Evolutionary conservation across 257 asterid species (phyloP), one percentile per base, ranked within the genome.

Genomic region (Dorcoceras hygrometricum): DNA sequence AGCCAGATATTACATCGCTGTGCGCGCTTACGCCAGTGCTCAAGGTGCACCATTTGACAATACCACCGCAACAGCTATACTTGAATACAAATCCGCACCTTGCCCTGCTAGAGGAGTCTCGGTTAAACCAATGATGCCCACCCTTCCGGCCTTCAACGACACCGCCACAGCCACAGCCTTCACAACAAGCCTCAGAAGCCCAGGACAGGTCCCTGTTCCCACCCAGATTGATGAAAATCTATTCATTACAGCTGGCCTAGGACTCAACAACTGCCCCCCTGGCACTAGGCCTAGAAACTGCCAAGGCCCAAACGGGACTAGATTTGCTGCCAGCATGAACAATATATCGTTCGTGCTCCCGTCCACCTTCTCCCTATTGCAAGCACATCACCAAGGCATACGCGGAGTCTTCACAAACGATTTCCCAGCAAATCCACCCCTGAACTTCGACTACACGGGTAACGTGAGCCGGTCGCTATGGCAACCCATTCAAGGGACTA

Each of bases 261-360:
- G 97, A 59, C 89, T 90, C 70, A 78, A 77, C 36, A 82, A 69
- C 8, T 93, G 97, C 69, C 88, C 96, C 1, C 73, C 60, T 0
- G 88, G 95, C 7, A 62, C 87, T 39, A 65, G 80, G 10, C 32
- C 81, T 8, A 57, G 70, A 27, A 84, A 66, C 56, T 93, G 99
- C 59, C 97, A 90, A 68, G 98, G 96, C 2, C 98, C 98, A 0
- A 93, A 88, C 4, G 95, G 94, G 9, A 93, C 95, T 0, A 90
- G 98, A 2, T 86, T 93, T 29, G 23, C 96, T 2, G 95, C 96
- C 8, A 86, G 97, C 83, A 89, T 92, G 98, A 92, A 92, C 82
- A 92, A 92, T 14, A 80, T 75, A 0, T 93, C 98, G 0, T 93
- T 93, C 14, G 86, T 82, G 24, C 87, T 93, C 25, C 98, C 98